A percentile compares a stretch with the other conserved stretches of the same genome.
phyloP scores from a whole-genome alignment of 768 basidiomycete species.

The Hortiboletus flavorubellus region DNA sequence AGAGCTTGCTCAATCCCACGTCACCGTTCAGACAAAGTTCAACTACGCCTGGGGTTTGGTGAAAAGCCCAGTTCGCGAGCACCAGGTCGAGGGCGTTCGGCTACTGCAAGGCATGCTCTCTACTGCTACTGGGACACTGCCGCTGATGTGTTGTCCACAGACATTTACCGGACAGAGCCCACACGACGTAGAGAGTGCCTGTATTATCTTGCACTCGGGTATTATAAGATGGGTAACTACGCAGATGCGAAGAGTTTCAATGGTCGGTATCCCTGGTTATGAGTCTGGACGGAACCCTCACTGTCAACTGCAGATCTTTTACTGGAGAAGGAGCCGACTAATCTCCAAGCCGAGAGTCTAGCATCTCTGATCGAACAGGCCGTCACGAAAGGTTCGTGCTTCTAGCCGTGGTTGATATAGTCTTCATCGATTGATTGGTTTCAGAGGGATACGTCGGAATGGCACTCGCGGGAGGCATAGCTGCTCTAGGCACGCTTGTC shows the following conservation, averaged over 20 bases:
- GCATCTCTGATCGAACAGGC: constrained; percentile 81
- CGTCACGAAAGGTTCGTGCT: constrained; percentile 67
- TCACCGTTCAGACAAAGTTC: constrained; percentile 94
- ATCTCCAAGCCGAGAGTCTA: constrained; percentile 89
- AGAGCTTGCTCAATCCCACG: constrained; percentile 77
- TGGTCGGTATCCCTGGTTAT: constrained; percentile 47
- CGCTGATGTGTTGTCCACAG: constrained; percentile 40
- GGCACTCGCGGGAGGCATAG: constrained; percentile 89
- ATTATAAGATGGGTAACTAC: constrained; percentile 96
- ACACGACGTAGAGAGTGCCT: constrained; percentile 88
- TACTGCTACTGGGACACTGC: neutral
- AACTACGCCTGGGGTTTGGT: constrained; percentile 97
- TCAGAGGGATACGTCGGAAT: constrained; percentile 98
- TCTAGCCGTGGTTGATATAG: neutral
- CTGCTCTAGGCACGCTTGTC: constrained; percentile 75
- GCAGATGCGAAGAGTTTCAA: constrained; percentile 92
- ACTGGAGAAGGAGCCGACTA: constrained; percentile 88
- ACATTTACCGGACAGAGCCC: constrained; percentile 88
- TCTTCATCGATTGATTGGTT: neutral
- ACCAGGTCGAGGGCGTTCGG: constrained; percentile 91
- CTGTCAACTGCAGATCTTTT: constrained; percentile 57
- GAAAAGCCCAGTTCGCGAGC: constrained; percentile 79
- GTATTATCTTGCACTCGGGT: constrained; percentile 93
- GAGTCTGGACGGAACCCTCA: constrained; percentile 1
- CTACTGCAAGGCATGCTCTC: constrained; percentile 72